Base-by-base conservation (phyloP, 805 yeast species). In the Zygoascus tannicola region DNA sequence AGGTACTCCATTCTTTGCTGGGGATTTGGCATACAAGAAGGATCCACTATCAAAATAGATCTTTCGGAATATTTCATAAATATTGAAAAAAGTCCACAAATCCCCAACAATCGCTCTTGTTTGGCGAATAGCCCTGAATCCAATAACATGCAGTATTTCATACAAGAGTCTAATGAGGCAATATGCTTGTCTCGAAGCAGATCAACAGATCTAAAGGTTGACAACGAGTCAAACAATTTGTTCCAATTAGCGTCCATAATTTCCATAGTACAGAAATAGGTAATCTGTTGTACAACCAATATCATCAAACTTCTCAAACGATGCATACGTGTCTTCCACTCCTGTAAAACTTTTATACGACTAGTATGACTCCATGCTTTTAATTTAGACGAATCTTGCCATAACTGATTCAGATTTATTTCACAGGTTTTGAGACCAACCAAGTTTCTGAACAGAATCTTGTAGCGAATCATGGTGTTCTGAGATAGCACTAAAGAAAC, bases 391-490 rank as follows among this genome's bases (percentile, higher is more conserved):
- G 82, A 76, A 50, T 81, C 87, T 33, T 70, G 63, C 95, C 95
- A 85, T 1, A 85, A 75, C 15, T 69, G 70, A 45, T 76, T 81
- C 45, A 83, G 66, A 14, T 73, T 63, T 49, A 73, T 72, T 52
- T 76, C 78, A 4, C 83, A 68, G 54, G 75, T 77, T 48, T 78
- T 78, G n/a, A 85, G 56, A 26, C 78, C 70, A 34, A 80, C 60
- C 32, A 83, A 66, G 50, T 84, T 79, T 50, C 96, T 74, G 53
- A 84, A 85, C 38, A 87, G 65, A 30, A 85, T 66, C 58, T 90
- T 95, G 56, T 81, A 86, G 50, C 92, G 85, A 40, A 78, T 71
- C 15, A 85, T 66, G 21, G 80, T 76, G 14, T 86, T 81, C 44
- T 79, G 74, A 15, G 83, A 77, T 1, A 86, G 65, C 1, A 92